Conservation (phyloP, 2,329 filamentous ascomycete genomes). For the Verticillium zaregamsianum region DNA sequence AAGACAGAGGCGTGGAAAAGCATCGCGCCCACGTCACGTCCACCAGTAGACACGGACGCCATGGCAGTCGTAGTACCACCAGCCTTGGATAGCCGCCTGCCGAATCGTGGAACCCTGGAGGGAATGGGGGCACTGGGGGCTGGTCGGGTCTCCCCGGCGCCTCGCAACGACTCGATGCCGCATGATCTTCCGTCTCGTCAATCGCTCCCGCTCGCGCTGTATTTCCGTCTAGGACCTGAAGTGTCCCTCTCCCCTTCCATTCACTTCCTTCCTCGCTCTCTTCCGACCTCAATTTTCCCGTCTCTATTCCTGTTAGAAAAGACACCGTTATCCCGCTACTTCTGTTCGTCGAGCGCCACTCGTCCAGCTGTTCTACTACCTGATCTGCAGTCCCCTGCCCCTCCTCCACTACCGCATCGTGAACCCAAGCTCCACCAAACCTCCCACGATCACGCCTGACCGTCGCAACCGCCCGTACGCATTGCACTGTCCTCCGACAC, state of each 20-base stretch:
- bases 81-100: conserved; percentile 12
- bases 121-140: background rate
- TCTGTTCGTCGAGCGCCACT: background rate
- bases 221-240: background rate
- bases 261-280: conserved; percentile 9
- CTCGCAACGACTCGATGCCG: background rate
- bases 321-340: background rate
- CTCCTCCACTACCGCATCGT: background rate
- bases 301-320: background rate
- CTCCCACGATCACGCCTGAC: background rate
- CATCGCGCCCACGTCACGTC: background rate
- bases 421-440: background rate
- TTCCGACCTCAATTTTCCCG: conserved; percentile 8
- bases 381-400: background rate
- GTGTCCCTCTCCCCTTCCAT: background rate
- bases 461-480: background rate
- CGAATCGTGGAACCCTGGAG: conserved; percentile 10
- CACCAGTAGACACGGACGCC: background rate
- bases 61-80: conserved; percentile 7
- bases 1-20: background rate
- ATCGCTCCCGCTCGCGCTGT: background rate
- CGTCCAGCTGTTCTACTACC: background rate
- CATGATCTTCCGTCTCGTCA: background rate
- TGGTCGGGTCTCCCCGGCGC: background rate
- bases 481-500: background rate